Base-by-base conservation (phyloP, 2,329 filamentous ascomycete species). In the Cercospora zeae-maydis region DNA sequence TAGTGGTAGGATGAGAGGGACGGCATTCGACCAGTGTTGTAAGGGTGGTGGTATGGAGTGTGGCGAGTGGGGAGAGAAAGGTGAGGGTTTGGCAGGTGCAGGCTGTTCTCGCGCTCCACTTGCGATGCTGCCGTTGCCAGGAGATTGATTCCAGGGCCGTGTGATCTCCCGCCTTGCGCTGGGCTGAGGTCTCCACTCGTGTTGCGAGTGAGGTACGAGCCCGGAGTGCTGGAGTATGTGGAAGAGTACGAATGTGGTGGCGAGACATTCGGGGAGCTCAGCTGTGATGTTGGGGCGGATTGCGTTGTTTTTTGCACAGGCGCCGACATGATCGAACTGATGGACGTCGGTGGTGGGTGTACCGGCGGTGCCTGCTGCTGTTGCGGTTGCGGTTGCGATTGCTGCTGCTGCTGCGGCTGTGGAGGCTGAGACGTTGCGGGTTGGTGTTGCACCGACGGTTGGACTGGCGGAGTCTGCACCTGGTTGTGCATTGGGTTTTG, bases 231-330 rank as follows among this genome's bases (percentile, higher is more conserved):
- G 52, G 83, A 81, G 72, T 85, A 87, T 67, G 80, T 84, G 34
- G 62, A 63, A 61, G 83, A 81, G 81, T 90, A 96, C 0, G 91
- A 93, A 78, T 96, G 91, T 55, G 95, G 93, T 54, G 95, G 95
- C 19, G 93, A 98, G 56, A 97, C 91, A 76, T 97, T 96, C 52
- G 93, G 93, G n/a, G 93, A 98, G 61, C 84, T 91, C 61, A 96
- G 81, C 65, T 92, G 89, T 13, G 93, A 97, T 13, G 87, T 86
- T 10, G 93, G 93, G 14, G 93, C 93, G 33, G 93, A 97, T 72
- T 92, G 89, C 67, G 93, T 92, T 74, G 91, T 89, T 66, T 85
- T 87, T 72, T 88, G 84, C 87, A 39, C 19, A 36, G 58, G 62
- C 6, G 62, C 57, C 24, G 62, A 27, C 54, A 61, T 53, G 14